Evolutionary conservation across 371 early-diverging fungal genomes (phyloP).

Genomic region (Apophysomyces sp.): DNA sequence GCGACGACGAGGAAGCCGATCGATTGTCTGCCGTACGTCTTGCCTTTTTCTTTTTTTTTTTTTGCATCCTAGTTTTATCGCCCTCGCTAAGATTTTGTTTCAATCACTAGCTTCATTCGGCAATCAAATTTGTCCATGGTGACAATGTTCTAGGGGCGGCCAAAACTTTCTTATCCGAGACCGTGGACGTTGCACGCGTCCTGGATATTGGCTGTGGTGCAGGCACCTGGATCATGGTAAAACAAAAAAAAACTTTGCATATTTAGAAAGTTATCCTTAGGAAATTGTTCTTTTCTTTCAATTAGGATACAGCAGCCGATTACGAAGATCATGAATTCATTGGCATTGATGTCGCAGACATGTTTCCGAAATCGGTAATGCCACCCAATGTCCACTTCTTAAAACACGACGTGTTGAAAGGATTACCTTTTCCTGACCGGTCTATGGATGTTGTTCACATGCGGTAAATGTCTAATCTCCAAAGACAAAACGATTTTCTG

Average conservation of each 20-base stretch:
- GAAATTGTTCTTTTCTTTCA: background rate
- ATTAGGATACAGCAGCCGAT: constrained; percentile 41
- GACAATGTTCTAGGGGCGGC: background rate
- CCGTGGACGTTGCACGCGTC: constrained; percentile 16
- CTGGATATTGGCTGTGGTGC: constrained; percentile 46
- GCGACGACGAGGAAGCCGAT: constrained; percentile 39
- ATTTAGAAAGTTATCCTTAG: background rate
- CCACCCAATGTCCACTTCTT: constrained; percentile 50
- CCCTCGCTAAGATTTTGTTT: background rate
- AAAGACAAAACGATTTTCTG: background rate
- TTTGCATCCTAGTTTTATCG: background rate
- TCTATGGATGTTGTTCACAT: constrained; percentile 58
- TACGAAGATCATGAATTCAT: constrained; percentile 34
- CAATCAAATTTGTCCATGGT: background rate
- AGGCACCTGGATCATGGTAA: constrained; percentile 42
- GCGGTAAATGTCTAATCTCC: constrained; percentile 26
- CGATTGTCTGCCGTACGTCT: constrained; percentile 14
- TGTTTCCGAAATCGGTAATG: constrained; percentile 37
- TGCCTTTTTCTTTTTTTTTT: background rate
- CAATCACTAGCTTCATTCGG: background rate
- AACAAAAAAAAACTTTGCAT: background rate
- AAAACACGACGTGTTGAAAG: constrained; percentile 45
- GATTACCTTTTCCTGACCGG: constrained; percentile 54
- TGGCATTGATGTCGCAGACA: constrained; percentile 28
- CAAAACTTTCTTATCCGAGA: background rate